These are phyloP conservation scores for Agaricus sinodeliciosus DNA, from an alignment of 768 basidiomycete species.

Conservation along the genomic window DNA sequence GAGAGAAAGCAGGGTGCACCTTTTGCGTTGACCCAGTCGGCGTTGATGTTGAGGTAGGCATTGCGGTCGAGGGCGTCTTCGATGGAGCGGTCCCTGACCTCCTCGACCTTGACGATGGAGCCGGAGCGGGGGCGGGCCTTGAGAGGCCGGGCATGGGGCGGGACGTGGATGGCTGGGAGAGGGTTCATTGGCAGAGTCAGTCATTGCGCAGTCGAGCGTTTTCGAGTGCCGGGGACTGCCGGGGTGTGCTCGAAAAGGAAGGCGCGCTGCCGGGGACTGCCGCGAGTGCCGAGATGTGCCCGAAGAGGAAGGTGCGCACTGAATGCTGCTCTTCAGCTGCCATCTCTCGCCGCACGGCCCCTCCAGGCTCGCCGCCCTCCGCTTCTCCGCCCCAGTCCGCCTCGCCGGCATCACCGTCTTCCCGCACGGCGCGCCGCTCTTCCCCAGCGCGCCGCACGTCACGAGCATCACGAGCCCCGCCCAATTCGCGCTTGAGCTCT, in stretches of 20 bases:
- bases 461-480: constrained; percentile 63
- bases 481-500: constrained; percentile 68
- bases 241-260: too few relatives aligned
- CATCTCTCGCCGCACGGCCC: constrained; percentile 52
- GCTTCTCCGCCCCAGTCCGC: constrained; percentile 63
- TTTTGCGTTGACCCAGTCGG: constrained; percentile 92
- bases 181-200: constrained; percentile 41
- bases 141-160: constrained; percentile 31
- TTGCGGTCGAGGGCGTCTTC: constrained; percentile 78
- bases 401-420: constrained; percentile 66
- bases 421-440: constrained; percentile 59
- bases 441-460: constrained; percentile 50
- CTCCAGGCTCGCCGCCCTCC: constrained; percentile 58
- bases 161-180: constrained; percentile 49
- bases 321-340: constrained; percentile 61
- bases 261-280: background rate
- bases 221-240: background rate
- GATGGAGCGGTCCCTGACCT: constrained; percentile 62
- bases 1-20: constrained; percentile 48
- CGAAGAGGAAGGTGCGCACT: too few relatives aligned
- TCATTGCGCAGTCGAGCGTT: background rate
- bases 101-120: constrained; percentile 82
- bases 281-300: too few relatives aligned
- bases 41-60: constrained; percentile 80
- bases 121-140: constrained; percentile 53